phyloP scores from a whole-genome alignment of 768 basidiomycete species.

The Leccinum longicurvipes region DNA sequence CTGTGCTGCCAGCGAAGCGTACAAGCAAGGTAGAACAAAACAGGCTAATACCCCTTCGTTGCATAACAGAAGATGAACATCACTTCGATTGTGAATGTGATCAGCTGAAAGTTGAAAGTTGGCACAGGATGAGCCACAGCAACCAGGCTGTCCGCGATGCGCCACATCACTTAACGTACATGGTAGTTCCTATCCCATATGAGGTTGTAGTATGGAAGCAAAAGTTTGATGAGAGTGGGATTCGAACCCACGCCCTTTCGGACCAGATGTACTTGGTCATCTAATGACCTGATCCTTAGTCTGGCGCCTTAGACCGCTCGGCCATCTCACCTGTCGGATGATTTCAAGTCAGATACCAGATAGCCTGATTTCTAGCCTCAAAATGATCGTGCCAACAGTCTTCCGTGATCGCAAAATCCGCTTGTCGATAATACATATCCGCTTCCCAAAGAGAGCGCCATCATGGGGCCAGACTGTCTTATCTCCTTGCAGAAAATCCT shows the following conservation, averaged over 20 bases:
- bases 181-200: no score
- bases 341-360: background rate
- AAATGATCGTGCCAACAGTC: no score
- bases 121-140: background rate
- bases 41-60: background rate
- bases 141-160: background rate
- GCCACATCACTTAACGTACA: no score
- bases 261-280: slow-evolving; percentile 33
- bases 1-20: background rate
- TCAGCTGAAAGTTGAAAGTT: background rate
- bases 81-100: background rate
- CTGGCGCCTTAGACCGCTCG: slow-evolving; percentile 64
- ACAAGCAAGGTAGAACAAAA: background rate
- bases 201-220: no score
- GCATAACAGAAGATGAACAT: background rate
- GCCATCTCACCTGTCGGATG: slow-evolving; percentile 39
- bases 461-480: background rate
- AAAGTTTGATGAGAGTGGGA: slow-evolving; percentile 34
- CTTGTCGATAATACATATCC: no score
- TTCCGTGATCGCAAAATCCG: background rate
- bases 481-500: background rate
- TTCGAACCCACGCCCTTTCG: slow-evolving; percentile 43
- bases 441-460: background rate
- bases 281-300: slow-evolving; percentile 44
- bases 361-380: background rate